Base-by-base conservation (phyloP, 2,329 filamentous ascomycete genomes). In the Coniochaeta sp. region DNA sequence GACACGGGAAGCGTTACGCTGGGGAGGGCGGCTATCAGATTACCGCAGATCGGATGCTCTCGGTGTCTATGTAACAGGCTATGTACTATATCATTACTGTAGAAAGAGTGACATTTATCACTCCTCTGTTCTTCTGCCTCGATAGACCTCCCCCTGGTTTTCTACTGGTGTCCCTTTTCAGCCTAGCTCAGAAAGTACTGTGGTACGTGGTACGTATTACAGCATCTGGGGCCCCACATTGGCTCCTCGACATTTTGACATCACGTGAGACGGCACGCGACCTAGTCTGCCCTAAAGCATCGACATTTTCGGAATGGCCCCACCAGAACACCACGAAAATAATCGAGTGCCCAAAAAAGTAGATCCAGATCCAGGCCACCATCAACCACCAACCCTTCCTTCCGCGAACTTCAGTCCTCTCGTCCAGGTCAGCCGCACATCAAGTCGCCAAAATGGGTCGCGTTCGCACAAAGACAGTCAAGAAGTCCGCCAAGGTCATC, bases 401-500 rank as follows among this genome's bases (percentile, higher is more conserved):
- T 40, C 16, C 28, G 50, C 59, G 52, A 64, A 62, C 58, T 60
- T 47, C 28, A 36, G 36, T 58, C 32, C 63, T 67, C 68, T 70
- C 68, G 67, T 67, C 70, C 66, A 70, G 63, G 62, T 70, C 54
- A 72, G 47, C 70, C 64, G 71, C 70, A 66, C 73, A 69, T 69
- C 77, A 78, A 70, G 80, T 80, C 79, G 81, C 72, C 80, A 86
- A 84, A 74, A 87, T 87, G 84, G 84, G 84, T 85, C 83, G 84
- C 78, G 85, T 88, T 77, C 83, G 85, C 69, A 88, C 85, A 69
- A 88, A 88, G 82, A 88, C 85, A 65, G 83, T 86, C 71, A 86
- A 86, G 83, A 86, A 85, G 82, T 85, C 82, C 85, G 93, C 95
- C 84, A 99, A 99, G 90, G 92, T 97, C 87, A 93, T 98, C 84